phyloP scores from a whole-genome alignment of 1,284 basidiomycete genomes.

The Leucoagaricus sp. region DNA sequence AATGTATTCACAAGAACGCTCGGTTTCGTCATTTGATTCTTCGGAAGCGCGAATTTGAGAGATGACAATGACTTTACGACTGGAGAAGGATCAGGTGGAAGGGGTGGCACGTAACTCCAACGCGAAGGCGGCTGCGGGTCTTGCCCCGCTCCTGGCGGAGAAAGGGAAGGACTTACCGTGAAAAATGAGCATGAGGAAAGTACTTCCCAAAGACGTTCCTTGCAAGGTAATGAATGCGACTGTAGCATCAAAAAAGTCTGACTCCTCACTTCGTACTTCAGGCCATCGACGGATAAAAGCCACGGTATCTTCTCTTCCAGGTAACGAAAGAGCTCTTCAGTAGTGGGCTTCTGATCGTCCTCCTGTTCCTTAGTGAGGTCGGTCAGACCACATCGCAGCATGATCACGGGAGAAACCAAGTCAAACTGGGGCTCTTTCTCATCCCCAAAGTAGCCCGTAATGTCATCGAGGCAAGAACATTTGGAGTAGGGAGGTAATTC shows the following conservation, averaged over 20 bases:
- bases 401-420: conserved; percentile 48
- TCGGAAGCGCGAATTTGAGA: conserved; percentile 49
- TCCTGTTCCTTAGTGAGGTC: conserved; percentile 45
- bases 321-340: conserved; percentile 58
- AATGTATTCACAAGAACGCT: conserved; percentile 52
- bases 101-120: conserved; percentile 56
- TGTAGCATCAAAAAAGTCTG: not conserved
- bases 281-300: conserved; percentile 52
- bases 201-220: conserved; percentile 63
- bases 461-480: conserved; percentile 49
- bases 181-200: conserved; percentile 58
- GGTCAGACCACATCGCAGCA: conserved; percentile 62
- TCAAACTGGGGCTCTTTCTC: conserved; percentile 33
- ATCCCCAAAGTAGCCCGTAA: conserved; percentile 35
- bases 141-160: conserved; percentile 20
- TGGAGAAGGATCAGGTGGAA: conserved; percentile 40
- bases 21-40: conserved; percentile 27
- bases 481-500: conserved; percentile 49
- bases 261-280: conserved; percentile 49
- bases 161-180: conserved; percentile 21
- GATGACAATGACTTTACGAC: conserved; percentile 46
- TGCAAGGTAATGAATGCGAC: conserved; percentile 10
- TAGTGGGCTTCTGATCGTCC: conserved; percentile 40
- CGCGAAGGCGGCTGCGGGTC: conserved; percentile 32
- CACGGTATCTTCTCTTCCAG: conserved; percentile 59